Conservation (phyloP, 495 filamentous ascomycete genomes). For the Daldinia decipiens region DNA sequence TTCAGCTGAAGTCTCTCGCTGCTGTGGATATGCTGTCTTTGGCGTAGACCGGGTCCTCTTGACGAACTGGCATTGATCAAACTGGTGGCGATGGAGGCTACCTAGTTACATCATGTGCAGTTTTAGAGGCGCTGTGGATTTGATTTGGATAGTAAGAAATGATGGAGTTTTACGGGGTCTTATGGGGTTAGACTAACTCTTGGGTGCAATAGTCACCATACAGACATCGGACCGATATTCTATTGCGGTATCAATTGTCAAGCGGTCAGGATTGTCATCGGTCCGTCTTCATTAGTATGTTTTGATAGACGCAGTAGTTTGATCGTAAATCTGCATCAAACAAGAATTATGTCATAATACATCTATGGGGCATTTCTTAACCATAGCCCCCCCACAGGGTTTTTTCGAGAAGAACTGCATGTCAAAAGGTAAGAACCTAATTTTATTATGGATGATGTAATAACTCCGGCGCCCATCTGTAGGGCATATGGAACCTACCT, state of each 20-base stretch:
- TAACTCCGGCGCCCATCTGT: too few species aligned
- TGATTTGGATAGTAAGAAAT: conserved; percentile 1
- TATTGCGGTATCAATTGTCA: conserved; percentile 12
- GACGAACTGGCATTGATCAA: neutral
- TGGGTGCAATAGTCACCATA: neutral
- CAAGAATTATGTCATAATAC: neutral
- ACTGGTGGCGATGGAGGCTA: conserved; percentile 15
- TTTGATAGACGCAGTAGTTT: neutral
- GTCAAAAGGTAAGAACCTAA: too few species aligned
- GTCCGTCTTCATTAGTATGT: neutral
- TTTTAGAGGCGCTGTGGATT: too few species aligned
- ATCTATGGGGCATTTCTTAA: neutral
- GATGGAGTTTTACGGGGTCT: neutral
- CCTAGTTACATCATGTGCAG: neutral
- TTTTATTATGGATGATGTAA: too few species aligned
- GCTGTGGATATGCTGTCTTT: neutral
- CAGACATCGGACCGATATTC: conserved; percentile 34
- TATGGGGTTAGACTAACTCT: neutral
- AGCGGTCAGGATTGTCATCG: conserved; percentile 13
- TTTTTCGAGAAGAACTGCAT: too few species aligned
- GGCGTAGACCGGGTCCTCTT: neutral
- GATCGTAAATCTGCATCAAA: neutral
- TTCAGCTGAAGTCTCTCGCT: neutral
- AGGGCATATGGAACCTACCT: too few species aligned
- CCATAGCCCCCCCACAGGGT: neutral